phyloP scores from a whole-genome alignment of 768 basidiomycete genomes.

The Daedaleopsis sinensis region DNA sequence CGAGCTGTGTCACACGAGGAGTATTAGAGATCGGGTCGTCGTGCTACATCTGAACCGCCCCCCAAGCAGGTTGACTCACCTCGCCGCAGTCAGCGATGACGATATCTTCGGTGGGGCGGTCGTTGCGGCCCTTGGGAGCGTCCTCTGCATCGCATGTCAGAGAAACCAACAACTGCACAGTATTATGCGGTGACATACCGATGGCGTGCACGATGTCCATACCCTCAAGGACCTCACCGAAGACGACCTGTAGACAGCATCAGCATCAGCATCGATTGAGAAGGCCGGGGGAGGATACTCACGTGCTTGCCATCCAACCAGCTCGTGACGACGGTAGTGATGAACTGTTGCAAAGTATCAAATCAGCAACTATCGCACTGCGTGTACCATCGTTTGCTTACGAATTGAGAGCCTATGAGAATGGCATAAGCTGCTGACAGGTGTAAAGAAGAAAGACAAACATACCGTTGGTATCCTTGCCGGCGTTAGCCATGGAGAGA shows the following conservation, averaged over 20 bases:
- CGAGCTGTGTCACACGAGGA: conserved; percentile 42
- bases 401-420: conserved; percentile 80
- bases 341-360: conserved; percentile 63
- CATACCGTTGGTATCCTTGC: conserved; percentile 88
- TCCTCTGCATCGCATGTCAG: conserved; percentile 55
- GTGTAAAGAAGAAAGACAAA: conserved; percentile 13
- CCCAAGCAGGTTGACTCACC: conserved; percentile 43
- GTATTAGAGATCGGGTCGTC: neutral
- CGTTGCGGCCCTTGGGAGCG: conserved; percentile 65
- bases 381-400: conserved; percentile 37
- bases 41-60: too few relatives aligned
- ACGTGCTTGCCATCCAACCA: conserved; percentile 95
- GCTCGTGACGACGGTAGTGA: conserved; percentile 82
- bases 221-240: conserved; percentile 90
- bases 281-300: conserved; percentile 22
- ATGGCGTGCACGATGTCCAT: conserved; percentile 84
- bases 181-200: conserved; percentile 43
- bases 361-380: neutral
- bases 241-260: conserved; percentile 68
- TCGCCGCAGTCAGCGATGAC: conserved; percentile 87
- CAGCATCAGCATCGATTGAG: conserved; percentile 1
- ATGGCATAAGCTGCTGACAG: neutral
- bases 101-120: conserved; percentile 79
- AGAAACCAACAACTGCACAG: neutral
- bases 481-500: conserved; percentile 94